Conservation (phyloP, 1,284 basidiomycete species). For the Naganishia albida region DNA sequence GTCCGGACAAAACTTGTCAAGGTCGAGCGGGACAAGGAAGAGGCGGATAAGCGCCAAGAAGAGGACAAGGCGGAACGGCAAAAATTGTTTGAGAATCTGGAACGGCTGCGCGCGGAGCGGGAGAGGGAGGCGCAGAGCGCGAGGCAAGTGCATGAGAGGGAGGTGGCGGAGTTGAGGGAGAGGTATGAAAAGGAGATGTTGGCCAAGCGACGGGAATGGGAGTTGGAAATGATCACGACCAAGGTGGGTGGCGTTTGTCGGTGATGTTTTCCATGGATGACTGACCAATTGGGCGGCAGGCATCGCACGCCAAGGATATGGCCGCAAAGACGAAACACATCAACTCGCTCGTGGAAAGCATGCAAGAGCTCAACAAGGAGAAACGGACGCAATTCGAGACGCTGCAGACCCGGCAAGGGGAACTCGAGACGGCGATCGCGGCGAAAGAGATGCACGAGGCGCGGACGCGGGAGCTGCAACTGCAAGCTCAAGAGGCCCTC, state of each 20-base stretch:
- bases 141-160: conserved; percentile 73
- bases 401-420: conserved; percentile 79
- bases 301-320: conserved; percentile 68
- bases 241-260: conserved; percentile 63
- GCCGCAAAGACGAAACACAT: conserved; percentile 66
- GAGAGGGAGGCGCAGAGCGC: conserved; percentile 70
- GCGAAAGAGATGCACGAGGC: conserved; percentile 72
- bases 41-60: conserved; percentile 61
- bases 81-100: conserved; percentile 52
- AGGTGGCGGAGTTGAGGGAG: conserved; percentile 65
- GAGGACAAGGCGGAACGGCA: conserved; percentile 65
- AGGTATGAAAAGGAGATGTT: conserved; percentile 71
- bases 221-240: conserved; percentile 69
- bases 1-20: conserved; percentile 90
- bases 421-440: conserved; percentile 75
- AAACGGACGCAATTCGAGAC: conserved; percentile 79
- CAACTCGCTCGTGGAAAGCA: conserved; percentile 66
- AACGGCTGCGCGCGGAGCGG: conserved; percentile 61
- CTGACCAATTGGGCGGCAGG: conserved; percentile 55
- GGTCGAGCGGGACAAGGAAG: conserved; percentile 87
- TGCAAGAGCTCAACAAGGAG: conserved; percentile 67
- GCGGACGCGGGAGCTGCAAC: conserved; percentile 77
- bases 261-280: not conserved
- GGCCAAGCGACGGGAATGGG: conserved; percentile 68
- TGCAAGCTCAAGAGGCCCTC: conserved; percentile 74